Evolutionary conservation across 2,329 filamentous ascomycete genomes (phyloP), one percentile per base, ranked within the genome.

Genomic region (Aquanectria penicillioides): DNA sequence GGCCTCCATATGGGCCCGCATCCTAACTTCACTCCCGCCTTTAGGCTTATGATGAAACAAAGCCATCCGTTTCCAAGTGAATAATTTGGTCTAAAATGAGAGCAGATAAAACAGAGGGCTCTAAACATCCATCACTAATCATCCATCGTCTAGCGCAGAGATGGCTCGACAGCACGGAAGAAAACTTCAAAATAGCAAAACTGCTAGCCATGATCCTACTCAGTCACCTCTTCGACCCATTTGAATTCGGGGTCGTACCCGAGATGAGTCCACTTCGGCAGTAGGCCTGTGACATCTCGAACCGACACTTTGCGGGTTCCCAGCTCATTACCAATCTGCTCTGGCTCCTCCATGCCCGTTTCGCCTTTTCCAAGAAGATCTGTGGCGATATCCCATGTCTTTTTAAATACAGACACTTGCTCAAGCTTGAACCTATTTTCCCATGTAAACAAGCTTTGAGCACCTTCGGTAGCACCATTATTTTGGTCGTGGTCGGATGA

Each of bases 381-480:
- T 2, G 58, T 56, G 2, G 56, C 63, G 11, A 67, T 4, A 8
- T 65, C 49, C 57, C 49, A 68, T 11, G 18, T 4, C 3, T 11
- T 7, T 5, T 15, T 6, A 17, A 5, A 17, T 2, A 58, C 13
- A 9, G 13, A 38, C 2, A 68, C 36, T 2, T 5, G 46, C 1
- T 20, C 36, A n/a, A 65, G 44, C 5, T 47, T 61, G 10, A 20
- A 68, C 8, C 60, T 33, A 2, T 66, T 38, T 29, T 67, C 65
- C 65, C 65, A 68, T 5, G 36, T 15, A n/a, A 63, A 66, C n/a
- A n/a, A n/a, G n/a, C n/a, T n/a, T n/a, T n/a, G n/a, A n/a, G n/a
- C n/a, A n/a, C n/a, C n/a, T n/a, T 20, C 17, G 2, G 6, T 4
- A 7, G 9, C 20, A 11, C 6, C 2, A 37, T 20, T 12, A 8